Base-by-base conservation (phyloP, 768 basidiomycete species). In the Candolleomyces eurysporus region DNA sequence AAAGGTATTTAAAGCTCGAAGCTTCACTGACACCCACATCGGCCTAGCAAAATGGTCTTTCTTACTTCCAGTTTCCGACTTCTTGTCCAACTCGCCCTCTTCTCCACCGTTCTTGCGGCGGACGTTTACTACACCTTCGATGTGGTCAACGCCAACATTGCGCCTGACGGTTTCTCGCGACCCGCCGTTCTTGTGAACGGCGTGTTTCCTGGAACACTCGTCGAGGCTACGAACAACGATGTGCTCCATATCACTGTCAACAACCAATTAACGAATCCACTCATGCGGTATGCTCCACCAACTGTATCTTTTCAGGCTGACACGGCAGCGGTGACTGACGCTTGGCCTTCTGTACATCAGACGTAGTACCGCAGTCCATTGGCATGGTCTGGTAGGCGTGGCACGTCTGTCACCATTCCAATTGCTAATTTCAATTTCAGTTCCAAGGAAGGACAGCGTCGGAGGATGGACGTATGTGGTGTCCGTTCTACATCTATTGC, bases 371-470 rank as follows among this genome's bases (percentile, higher is more conserved):
- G 64, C 71, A 5, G 74, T 75, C 50, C 73, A 73, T 57, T 75
- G 72, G 73, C 72, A 75, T 58, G 73, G 72, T 31, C 61, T 75
- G 40, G 73, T 75, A 60, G 40, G 66, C 46, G 39, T 39, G 16
- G 22, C 26, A 26, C 26, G 26, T 26, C 26, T 26, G 26, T 26
- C 19, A 42, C 43, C 5, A 22, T 21, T 2, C 46, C 26, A 26
- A 26, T 26, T 26, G 39, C 17, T 59, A 32, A 61, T 46, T 52
- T 10, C 59, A 46, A 46, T 48, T 32, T 45, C 48, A 72, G 70
- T 79, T 78, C 66, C 83, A 83, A 70, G 68, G 75, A 51, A 69
- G 75, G 40, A 78, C 79, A 5, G 78, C 77, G 4, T 72, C 76
- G 39, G 80, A 78, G 52, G 83, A 84, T 52, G 83, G 83, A 7